phyloP scores from a whole-genome alignment of 768 basidiomycete genomes.

The Lentinula detonsa region DNA sequence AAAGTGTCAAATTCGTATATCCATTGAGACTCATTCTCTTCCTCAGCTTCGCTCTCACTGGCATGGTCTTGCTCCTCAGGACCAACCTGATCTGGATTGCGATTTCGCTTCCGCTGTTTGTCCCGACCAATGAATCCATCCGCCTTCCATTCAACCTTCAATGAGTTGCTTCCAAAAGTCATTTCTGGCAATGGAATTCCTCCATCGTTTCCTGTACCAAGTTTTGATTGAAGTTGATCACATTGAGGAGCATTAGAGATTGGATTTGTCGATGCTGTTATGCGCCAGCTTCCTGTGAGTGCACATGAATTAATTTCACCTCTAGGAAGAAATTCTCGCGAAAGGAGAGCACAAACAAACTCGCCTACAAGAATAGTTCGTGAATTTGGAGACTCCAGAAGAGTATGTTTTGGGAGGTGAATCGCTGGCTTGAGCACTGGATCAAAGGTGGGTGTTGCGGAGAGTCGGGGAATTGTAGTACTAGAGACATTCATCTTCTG shows the following conservation, averaged over 20 bases:
- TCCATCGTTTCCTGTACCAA: conserved; percentile 27
- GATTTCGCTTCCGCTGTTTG: background rate
- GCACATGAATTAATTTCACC: background rate
- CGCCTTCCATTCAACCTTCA: conserved; percentile 60
- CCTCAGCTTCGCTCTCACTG: background rate
- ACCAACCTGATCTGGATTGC: background rate
- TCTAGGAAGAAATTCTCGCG: too few relatives aligned
- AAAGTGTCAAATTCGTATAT: conserved; percentile 59
- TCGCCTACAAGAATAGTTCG: conserved; percentile 56
- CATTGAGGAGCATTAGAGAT: conserved; percentile 77
- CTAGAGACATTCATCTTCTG: background rate
- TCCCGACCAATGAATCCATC: conserved; percentile 29
- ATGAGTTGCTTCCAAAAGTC: conserved; percentile 85
- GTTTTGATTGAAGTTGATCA: conserved; percentile 55
- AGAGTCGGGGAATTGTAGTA: background rate
- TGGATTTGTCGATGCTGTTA: conserved; percentile 66
- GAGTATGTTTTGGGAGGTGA: conserved; percentile 54
- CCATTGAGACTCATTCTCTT: conserved; percentile 25
- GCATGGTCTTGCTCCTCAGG: background rate
- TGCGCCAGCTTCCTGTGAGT: conserved; percentile 38
- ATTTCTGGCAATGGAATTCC: conserved; percentile 85
- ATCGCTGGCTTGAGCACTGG: conserved; percentile 24
- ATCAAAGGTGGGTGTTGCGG: background rate
- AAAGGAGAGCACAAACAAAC: conserved; percentile 16
- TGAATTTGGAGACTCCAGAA: conserved; percentile 64